Percentiles rank a stretch among this genome's conserved stretches.
Conservation (phyloP, 177 flowering plant genomes). For the Telopea speciosissima region DNA sequence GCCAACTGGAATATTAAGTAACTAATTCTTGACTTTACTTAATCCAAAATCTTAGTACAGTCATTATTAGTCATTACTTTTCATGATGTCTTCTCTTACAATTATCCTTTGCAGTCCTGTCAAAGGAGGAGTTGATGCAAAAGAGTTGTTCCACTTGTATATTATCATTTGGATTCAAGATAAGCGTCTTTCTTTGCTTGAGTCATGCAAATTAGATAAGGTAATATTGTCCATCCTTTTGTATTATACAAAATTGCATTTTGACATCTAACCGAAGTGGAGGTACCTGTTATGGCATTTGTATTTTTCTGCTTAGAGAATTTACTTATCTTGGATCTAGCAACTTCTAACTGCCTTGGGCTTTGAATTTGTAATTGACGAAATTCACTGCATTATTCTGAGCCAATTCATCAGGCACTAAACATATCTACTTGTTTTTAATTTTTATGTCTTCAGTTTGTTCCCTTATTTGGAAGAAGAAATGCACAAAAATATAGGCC, state of each 20-base stretch:
- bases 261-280: neutral
- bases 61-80: slow-evolving; percentile 3
- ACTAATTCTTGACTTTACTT: neutral
- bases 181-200: slow-evolving; percentile 70
- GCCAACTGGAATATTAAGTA: slow-evolving; percentile 75
- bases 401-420: neutral
- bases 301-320: neutral
- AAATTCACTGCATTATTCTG: neutral
- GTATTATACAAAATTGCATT: neutral
- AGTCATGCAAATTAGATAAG: slow-evolving; percentile 86
- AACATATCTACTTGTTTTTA: neutral
- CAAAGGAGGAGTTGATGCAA: slow-evolving; percentile 94
- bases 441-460: neutral
- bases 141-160: slow-evolving; percentile 81
- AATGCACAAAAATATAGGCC: neutral
- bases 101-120: slow-evolving; percentile 42
- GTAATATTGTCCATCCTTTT: slow-evolving; percentile 22
- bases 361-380: neutral
- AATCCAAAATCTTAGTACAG: neutral
- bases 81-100: slow-evolving; percentile 1
- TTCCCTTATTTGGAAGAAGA: neutral
- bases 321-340: neutral
- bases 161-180: slow-evolving; percentile 88
- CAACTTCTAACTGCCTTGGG: neutral
- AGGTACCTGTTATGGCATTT: neutral